phyloP scores from a whole-genome alignment of 331 rosid species.

The Dryas integrifolia region DNA sequence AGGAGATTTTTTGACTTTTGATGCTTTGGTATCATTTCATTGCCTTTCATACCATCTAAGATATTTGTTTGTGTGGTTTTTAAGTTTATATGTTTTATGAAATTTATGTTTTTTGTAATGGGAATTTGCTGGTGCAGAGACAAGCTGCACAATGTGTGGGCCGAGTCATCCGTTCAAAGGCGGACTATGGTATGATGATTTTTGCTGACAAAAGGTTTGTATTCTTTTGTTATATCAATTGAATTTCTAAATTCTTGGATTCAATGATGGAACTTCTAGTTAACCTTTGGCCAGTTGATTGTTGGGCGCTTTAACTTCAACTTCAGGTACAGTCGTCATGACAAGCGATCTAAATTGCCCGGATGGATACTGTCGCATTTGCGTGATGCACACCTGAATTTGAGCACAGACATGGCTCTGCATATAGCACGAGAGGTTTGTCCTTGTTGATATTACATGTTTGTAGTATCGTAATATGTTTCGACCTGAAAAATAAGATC shows the following conservation, averaged over 20 bases:
- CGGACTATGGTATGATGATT: conserved; percentile 98
- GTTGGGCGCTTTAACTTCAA: neutral
- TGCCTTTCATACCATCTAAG: conserved; percentile 11
- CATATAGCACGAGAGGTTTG: conserved; percentile 87
- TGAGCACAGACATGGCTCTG: conserved; percentile 99
- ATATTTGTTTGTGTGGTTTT: conserved; percentile 7
- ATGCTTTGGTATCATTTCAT: conserved; percentile 67
- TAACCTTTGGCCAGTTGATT: neutral
- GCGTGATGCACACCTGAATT: conserved; percentile 89
- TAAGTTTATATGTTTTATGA: conserved; percentile 6
- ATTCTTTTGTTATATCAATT: neutral
- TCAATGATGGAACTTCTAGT: neutral
- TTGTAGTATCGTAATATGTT: conserved; percentile 4
- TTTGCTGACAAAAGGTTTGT: conserved; percentile 92
- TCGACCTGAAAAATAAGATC: neutral
- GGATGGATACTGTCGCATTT: conserved; percentile 93
- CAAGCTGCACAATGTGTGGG: conserved; percentile 99
- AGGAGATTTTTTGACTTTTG: conserved; percentile 91
- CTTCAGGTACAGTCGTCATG: conserved; percentile 90
- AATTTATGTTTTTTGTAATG: conserved; percentile 6
- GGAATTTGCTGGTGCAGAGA: conserved; percentile 52
- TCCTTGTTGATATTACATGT: conserved; percentile 13
- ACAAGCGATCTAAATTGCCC: conserved; percentile 92
- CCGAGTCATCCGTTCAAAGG: conserved; percentile 89
- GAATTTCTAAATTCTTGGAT: neutral